Evolutionary conservation across 257 asterid species (phyloP), one percentile per base, ranked within the genome.

Genomic region (Solanum pinnatisectum): DNA sequence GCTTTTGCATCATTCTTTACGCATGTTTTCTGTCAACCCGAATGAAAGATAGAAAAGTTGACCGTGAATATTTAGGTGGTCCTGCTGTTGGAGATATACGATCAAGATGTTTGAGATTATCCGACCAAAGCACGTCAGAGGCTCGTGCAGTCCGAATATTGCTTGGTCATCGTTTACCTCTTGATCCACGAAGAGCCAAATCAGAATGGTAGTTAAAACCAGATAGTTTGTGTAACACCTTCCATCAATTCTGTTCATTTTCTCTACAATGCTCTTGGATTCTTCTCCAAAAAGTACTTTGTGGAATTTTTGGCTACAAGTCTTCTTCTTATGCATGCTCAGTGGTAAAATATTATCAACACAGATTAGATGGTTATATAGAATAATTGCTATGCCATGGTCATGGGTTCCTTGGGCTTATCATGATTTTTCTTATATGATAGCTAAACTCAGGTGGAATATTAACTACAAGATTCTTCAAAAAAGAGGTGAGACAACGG

Each of bases 81-180:
- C 99, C 99, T 32, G 99, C 99, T 84, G 98, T 97, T 90, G 99
- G 99, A 88, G 99, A 97, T 91, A 97, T 97, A 86, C 94, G 98
- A 76, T 97, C 99, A 86, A 93, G 99, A 88, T 97, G 98, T 92
- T 92, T 97, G 93, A 95, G 99, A 90, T 87, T 97, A 59, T 95
- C 99, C 32, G 99, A 93, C 90, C 92, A 95, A 90, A 97, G 98
- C 89, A 94, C 98, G 22, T 88, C 89, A 30, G 99, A 97, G 91
- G 99, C 95, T 90, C 98, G 94, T 87, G 96, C 99, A 36, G 98
- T 97, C n/a, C 91, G 98, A 49, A 92, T 94, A 86, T 90, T 96
- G 93, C 93, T 97, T 76, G 99, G 99, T 88, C 93, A 97, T 88
- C 98, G 99, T 15, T 93, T 97, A 74, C 98, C 99, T 90, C 96